Evolutionary conservation across 2,329 filamentous ascomycete genomes (phyloP).

Genomic region (Fusarium robinianum): DNA sequence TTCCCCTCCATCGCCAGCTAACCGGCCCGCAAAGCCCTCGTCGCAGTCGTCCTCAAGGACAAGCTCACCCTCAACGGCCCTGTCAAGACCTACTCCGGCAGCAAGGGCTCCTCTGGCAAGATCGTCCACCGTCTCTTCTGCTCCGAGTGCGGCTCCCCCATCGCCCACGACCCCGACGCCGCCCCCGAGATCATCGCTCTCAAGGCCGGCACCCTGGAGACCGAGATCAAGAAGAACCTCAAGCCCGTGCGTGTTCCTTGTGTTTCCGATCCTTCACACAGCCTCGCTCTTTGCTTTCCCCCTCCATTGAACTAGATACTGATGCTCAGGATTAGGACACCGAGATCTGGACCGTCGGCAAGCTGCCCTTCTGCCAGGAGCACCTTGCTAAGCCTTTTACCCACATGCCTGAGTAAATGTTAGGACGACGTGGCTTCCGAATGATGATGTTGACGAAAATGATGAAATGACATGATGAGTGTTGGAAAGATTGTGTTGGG

Average conservation of each 20-base stretch:
- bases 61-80: constrained; percentile 66
- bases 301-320: neutral
- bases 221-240: constrained; percentile 68
- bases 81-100: constrained; percentile 65
- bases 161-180: constrained; percentile 72
- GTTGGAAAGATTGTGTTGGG: constrained; percentile 1
- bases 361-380: constrained; percentile 73
- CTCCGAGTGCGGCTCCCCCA: constrained; percentile 69
- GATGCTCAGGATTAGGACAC: constrained; percentile 53
- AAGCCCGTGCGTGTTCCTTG: constrained; percentile 61
- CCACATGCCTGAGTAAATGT: constrained; percentile 62
- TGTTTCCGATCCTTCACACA: no score
- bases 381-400: constrained; percentile 64
- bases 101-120: constrained; percentile 62
- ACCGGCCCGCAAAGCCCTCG: constrained; percentile 56
- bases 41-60: constrained; percentile 68
- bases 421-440: neutral
- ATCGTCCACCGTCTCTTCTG: constrained; percentile 71
- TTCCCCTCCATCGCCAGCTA: constrained; percentile 2
- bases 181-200: constrained; percentile 71
- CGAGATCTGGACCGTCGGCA: constrained; percentile 71
- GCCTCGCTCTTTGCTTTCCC: no score
- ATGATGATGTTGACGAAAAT: constrained; percentile 12
- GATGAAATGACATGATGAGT: constrained; percentile 9
- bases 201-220: constrained; percentile 68